phyloP scores from a whole-genome alignment of 768 basidiomycete genomes.

The Cyathus striatus region DNA sequence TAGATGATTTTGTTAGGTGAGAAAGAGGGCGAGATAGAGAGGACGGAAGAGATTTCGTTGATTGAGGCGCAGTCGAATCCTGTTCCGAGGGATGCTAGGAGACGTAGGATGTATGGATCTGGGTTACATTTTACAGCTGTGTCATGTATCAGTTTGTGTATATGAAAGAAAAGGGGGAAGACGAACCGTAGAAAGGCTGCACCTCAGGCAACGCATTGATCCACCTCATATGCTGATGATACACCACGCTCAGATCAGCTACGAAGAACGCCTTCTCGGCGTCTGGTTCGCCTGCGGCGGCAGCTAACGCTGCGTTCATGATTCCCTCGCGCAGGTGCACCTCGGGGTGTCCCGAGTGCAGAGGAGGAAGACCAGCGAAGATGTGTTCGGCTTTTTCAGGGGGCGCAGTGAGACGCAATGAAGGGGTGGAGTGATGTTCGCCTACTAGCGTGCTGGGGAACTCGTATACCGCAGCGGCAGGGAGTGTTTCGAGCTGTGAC shows the following conservation, averaged over 20 bases:
- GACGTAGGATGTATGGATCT: constrained; percentile 87
- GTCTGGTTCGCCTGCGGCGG: constrained; percentile 52
- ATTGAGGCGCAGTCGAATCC: constrained; percentile 98
- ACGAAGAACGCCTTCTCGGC: constrained; percentile 97
- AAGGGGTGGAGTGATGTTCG: constrained; percentile 41
- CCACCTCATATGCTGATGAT: constrained; percentile 84
- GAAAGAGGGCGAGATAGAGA: constrained; percentile 67
- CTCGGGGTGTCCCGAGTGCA: constrained; percentile 65
- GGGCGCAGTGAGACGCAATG: constrained; percentile 54
- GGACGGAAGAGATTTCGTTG: constrained; percentile 81
- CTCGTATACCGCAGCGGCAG: constrained; percentile 27
- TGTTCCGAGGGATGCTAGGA: constrained; percentile 84
- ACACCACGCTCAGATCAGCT: constrained; percentile 87
- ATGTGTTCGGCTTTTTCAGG: constrained; percentile 33
- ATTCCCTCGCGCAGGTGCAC: constrained; percentile 76
- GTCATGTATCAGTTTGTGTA: constrained; percentile 8
- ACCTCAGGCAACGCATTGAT: constrained; percentile 68
- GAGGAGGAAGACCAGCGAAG: constrained; percentile 62
- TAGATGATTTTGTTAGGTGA: constrained; percentile 90
- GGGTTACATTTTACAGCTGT: constrained; percentile 98
- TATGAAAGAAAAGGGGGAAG: constrained; percentile 4
- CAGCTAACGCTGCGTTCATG: constrained; percentile 52
- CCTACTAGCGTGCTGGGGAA: constrained; percentile 20
- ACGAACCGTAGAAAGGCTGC: constrained; percentile 90
- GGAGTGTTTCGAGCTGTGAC: constrained; percentile 54